Percentiles rank a stretch among this genome's conserved stretches.
Evolutionary conservation across 2,329 filamentous ascomycete species (phyloP).

Genomic region (Scedosporium aurantiacum): DNA sequence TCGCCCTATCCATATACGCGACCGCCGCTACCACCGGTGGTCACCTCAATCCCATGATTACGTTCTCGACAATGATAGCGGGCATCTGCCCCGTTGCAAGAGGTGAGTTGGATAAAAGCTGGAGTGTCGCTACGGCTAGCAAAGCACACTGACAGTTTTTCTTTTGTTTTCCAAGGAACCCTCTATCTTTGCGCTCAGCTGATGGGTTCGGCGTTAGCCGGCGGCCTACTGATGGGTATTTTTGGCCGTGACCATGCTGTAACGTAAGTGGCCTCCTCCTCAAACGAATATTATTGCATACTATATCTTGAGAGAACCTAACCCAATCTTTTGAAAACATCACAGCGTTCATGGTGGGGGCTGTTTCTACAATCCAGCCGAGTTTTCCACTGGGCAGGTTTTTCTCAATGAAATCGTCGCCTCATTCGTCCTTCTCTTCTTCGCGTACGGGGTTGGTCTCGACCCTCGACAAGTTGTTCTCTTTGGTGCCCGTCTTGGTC

Average conservation of each 20-base stretch:
- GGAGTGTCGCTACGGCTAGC: neutral
- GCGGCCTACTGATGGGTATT: conserved; percentile 26
- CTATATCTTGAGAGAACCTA: neutral
- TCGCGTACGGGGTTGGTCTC: conserved; percentile 40
- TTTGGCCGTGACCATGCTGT: conserved; percentile 19
- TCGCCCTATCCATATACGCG: conserved; percentile 37
- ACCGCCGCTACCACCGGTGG: conserved; percentile 36
- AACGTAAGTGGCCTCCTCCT: conserved; percentile 14
- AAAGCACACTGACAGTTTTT: neutral
- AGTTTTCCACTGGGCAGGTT: conserved; percentile 25
- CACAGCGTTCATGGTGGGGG: conserved; percentile 21
- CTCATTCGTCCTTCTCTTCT: conserved; percentile 20
- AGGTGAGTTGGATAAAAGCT: conserved; percentile 10
- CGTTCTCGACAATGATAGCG: conserved; percentile 38
- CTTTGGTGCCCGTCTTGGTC: conserved; percentile 36
- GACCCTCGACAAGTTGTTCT: conserved; percentile 38
- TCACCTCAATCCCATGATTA: conserved; percentile 43
- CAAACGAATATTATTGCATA: neutral
- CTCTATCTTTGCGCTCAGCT: conserved; percentile 35
- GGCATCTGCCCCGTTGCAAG: conserved; percentile 36
- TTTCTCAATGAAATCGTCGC: conserved; percentile 37
- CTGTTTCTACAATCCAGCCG: conserved; percentile 23
- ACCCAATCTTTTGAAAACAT: no score
- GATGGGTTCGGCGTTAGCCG: conserved; percentile 31
- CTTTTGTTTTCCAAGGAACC: conserved; percentile 17